Evolutionary conservation across 1,139 yeast genomes (phyloP).

Genomic region (Arxiozyma bovina): DNA sequence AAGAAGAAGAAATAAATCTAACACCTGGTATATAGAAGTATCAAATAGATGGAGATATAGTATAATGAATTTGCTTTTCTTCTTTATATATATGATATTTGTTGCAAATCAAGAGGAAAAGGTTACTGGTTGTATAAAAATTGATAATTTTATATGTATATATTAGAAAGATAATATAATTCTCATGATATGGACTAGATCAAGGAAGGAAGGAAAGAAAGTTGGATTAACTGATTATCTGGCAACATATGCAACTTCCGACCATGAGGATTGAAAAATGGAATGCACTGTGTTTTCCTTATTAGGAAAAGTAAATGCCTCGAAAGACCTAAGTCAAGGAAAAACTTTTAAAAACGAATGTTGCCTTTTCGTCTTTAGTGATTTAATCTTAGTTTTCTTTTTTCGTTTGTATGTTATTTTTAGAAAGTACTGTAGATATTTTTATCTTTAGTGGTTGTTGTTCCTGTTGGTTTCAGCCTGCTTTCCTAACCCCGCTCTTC

Average conservation of each 20-base stretch:
- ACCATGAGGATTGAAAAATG: neutral
- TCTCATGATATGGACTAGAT: too few relatives aligned
- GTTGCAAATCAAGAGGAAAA: neutral
- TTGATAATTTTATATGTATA: too few relatives aligned
- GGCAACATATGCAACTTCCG: neutral
- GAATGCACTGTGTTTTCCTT: neutral
- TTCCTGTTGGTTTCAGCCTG: neutral
- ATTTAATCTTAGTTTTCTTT: neutral
- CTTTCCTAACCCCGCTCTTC: neutral
- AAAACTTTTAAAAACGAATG: too few relatives aligned
- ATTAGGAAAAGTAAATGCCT: constrained; percentile 1
- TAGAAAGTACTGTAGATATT: neutral
- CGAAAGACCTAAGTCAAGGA: neutral
- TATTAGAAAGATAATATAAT: too few relatives aligned
- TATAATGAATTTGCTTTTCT: too few relatives aligned
- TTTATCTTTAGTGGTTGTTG: neutral
- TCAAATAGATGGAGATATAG: too few relatives aligned
- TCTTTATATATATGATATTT: too few relatives aligned
- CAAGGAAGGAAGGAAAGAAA: neutral
- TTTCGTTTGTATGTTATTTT: neutral
- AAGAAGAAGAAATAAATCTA: too few relatives aligned
- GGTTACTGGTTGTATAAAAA: neutral
- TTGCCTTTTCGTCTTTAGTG: neutral
- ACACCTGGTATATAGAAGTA: neutral
- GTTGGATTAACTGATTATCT: neutral